Evolutionary conservation across 768 basidiomycete genomes (phyloP).

Genomic region (Pleurotus eryngii): DNA sequence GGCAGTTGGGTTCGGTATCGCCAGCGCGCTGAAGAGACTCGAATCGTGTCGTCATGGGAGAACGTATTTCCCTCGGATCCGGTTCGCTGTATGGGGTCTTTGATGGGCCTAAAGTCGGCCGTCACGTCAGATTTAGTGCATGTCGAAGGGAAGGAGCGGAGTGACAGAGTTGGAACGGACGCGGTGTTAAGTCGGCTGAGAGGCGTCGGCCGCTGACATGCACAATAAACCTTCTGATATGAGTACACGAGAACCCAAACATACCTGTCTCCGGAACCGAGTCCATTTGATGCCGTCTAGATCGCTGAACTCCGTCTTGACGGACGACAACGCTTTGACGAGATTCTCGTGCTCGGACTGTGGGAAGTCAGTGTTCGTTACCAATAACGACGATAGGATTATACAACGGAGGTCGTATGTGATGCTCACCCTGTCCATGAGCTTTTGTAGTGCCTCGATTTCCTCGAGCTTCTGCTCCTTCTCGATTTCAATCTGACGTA

Average conservation of each 20-base stretch:
- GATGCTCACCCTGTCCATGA: constrained; percentile 1
- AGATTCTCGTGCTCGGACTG: constrained; percentile 2
- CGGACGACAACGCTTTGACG: background rate
- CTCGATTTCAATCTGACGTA: constrained; percentile 6
- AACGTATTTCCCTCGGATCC: background rate
- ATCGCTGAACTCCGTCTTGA: constrained; percentile 7
- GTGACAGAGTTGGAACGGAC: no score
- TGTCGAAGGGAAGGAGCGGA: background rate
- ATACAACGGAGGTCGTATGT: background rate
- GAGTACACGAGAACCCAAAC: background rate
- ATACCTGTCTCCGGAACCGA: constrained; percentile 3
- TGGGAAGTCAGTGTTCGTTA: background rate
- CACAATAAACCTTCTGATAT: no score
- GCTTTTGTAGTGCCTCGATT: background rate
- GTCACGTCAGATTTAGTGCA: no score
- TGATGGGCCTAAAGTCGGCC: background rate
- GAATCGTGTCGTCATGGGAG: constrained; percentile 2
- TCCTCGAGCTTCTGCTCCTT: constrained; percentile 7
- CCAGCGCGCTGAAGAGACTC: background rate
- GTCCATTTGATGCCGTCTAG: constrained; percentile 7
- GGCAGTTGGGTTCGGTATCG: background rate
- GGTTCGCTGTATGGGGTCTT: background rate
- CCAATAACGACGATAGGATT: background rate
- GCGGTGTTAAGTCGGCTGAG: no score
- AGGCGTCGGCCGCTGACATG: no score